Evolutionary conservation across 2,329 filamentous ascomycete species (phyloP).

Genomic region (Calonectria naviculata): DNA sequence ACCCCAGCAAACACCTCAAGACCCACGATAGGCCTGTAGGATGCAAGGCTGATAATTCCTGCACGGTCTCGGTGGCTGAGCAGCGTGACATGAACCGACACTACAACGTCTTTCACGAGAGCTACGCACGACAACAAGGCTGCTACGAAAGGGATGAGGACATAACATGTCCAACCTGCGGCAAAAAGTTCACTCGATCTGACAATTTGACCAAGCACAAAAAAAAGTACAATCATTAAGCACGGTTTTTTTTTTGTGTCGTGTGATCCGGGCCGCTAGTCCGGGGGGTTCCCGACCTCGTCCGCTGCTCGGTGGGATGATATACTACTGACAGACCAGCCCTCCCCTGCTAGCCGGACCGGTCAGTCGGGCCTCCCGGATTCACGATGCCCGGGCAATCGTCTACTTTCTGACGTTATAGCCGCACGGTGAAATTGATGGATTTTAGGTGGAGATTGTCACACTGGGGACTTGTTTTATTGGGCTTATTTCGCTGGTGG

Average conservation of each 20-base stretch:
- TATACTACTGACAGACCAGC: not conserved
- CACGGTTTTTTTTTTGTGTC: not conserved
- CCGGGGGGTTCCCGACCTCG: not conserved
- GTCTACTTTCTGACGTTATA: not conserved
- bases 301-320: not conserved
- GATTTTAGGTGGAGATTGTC: not conserved
- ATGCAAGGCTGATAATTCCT: constrained; percentile 32
- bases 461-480: not conserved
- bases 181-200: constrained; percentile 21
- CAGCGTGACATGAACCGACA: constrained; percentile 40
- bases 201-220: constrained; percentile 36
- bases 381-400: constrained; percentile 10
- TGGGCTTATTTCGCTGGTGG: not conserved
- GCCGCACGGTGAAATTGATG: constrained; percentile 7
- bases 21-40: constrained; percentile 32
- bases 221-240: constrained; percentile 23
- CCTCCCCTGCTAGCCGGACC: not conserved
- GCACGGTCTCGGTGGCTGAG: constrained; percentile 27
- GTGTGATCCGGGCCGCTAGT: not conserved
- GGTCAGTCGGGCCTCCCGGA: not conserved
- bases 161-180: constrained; percentile 17
- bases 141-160: constrained; percentile 8
- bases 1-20: constrained; percentile 36
- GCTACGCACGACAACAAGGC: constrained; percentile 20
- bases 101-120: constrained; percentile 29